These are phyloP conservation scores for Pythium utonaiense DNA, from an alignment of 352 stramenopile genomes.

Conservation along the genomic window DNA sequence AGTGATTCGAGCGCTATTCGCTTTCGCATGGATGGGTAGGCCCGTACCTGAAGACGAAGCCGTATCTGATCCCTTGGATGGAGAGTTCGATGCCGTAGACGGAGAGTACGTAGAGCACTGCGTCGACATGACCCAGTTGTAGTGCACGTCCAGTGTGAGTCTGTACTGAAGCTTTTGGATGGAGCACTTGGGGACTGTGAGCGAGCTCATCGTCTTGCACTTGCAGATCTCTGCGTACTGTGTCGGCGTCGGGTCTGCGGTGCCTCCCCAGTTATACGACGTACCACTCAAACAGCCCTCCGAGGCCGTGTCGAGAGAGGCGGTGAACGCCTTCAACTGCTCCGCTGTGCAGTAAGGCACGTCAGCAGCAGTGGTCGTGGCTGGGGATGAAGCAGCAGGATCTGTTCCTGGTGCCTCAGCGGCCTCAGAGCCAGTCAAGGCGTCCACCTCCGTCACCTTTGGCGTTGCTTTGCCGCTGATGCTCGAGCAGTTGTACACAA, in stretches of 20 bases:
- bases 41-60: no score
- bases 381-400: not conserved
- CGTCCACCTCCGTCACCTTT: not conserved
- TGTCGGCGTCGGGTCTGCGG: not conserved
- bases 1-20: no score
- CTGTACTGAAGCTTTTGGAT: not conserved
- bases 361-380: no score
- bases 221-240: not conserved
- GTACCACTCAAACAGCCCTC: not conserved
- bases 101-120: not conserved
- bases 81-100: not conserved
- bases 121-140: not conserved
- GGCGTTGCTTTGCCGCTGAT: not conserved
- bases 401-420: no score
- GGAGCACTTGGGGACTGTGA: not conserved
- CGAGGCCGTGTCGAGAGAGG: not conserved
- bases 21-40: no score
- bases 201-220: not conserved
- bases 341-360: not conserved
- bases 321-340: not conserved
- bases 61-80: not conserved
- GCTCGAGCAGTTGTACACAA: not conserved
- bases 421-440: no score
- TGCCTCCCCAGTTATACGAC: not conserved
- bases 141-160: not conserved